Percentiles rank a stretch among this genome's conserved stretches.
phyloP scores from a whole-genome alignment of 108 stramenopile species.

The Pseudonitzschia delicatissima region DNA sequence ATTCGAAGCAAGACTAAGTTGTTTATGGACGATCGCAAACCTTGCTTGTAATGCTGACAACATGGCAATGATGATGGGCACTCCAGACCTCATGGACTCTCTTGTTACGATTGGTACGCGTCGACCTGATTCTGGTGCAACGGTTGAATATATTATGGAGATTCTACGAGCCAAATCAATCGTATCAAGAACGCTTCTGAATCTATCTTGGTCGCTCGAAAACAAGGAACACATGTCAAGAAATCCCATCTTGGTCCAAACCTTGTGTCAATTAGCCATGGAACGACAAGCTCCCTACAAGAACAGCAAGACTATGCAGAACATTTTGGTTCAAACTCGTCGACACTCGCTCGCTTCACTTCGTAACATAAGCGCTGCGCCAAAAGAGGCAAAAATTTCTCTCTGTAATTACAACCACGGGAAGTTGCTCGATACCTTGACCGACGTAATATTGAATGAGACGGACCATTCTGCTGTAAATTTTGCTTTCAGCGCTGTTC shows the following conservation, averaged over 20 bases:
- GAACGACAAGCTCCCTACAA: conserved; percentile 32
- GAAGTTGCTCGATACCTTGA: conserved; percentile 41
- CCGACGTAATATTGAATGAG: conserved; percentile 42
- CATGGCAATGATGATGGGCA: conserved; percentile 61
- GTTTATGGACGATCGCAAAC: conserved; percentile 59
- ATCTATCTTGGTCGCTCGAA: conserved; percentile 57
- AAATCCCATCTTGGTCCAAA: conserved; percentile 32
- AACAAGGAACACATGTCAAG: conserved; percentile 49
- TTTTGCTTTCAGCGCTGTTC: conserved; percentile 43
- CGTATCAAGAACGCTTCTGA: conserved; percentile 51
- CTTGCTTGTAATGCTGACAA: conserved; percentile 67
- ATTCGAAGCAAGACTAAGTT: conserved; percentile 47
- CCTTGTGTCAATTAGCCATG: conserved; percentile 30
- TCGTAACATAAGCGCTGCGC: conserved; percentile 59
- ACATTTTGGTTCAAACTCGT: conserved; percentile 45
- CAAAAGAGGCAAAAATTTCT: conserved; percentile 41
- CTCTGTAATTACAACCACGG: conserved; percentile 41
- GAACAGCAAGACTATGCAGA: conserved; percentile 38
- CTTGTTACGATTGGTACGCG: conserved; percentile 34
- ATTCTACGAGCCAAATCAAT: conserved; percentile 45
- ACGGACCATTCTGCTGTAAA: conserved; percentile 39
- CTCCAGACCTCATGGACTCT: conserved; percentile 43
- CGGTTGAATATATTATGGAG: conserved; percentile 45
- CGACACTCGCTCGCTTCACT: conserved; percentile 43
- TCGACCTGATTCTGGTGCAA: conserved; percentile 23